A percentile compares a stretch with the other conserved stretches of the same genome.
Evolutionary conservation across 1,284 basidiomycete genomes (phyloP).

Genomic region (Ganoderma multipileum): DNA sequence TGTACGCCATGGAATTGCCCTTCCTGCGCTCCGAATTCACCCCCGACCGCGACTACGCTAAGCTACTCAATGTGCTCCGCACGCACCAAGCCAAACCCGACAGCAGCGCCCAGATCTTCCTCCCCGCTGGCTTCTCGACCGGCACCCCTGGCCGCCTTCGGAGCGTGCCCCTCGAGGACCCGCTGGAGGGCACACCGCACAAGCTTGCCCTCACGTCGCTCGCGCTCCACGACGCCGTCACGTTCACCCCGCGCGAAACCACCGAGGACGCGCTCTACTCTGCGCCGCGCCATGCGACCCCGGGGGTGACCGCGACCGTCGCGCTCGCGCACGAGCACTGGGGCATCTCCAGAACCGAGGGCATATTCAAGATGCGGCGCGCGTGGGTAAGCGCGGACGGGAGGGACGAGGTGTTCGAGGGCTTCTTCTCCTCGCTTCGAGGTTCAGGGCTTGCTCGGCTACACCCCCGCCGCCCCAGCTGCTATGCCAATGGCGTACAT

Average conservation of each 20-base stretch:
- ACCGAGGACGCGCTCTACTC: background rate
- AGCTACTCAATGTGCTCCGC: background rate
- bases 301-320: background rate
- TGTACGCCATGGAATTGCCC: background rate
- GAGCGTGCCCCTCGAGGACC: background rate
- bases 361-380: background rate
- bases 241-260: background rate
- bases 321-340: background rate
- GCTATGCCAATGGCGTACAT: no score
- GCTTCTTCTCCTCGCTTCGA: no score
- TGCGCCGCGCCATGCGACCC: background rate
- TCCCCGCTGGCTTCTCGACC: background rate
- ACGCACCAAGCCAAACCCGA: background rate
- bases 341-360: background rate
- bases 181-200: background rate
- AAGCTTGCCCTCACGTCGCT: background rate
- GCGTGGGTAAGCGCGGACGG: background rate
- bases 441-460: no score
- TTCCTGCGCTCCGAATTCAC: background rate
- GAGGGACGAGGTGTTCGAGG: background rate
- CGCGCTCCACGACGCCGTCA: background rate
- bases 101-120: background rate
- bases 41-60: background rate
- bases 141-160: background rate
- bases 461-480: no score